These are phyloP conservation scores for Acorus gramineus DNA, from an alignment of 106 monocot species.

Conservation along the genomic window DNA sequence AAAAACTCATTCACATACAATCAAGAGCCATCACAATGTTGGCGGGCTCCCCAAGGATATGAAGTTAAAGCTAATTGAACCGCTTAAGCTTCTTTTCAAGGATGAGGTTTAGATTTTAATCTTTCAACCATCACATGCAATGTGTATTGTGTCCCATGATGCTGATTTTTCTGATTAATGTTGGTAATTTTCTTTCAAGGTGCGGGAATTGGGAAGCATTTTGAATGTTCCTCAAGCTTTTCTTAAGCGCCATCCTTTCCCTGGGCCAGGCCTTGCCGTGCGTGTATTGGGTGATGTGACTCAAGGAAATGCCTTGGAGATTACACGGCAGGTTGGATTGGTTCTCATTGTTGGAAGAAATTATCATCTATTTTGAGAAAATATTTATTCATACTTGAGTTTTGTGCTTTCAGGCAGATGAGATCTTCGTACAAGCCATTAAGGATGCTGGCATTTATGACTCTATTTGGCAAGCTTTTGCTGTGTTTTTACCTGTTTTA, in stretches of 20 bases:
- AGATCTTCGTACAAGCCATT: slow-evolving; percentile 93
- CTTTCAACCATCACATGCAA: background rate
- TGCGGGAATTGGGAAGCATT: slow-evolving; percentile 70
- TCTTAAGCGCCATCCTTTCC: slow-evolving; percentile 95
- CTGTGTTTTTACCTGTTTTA: slow-evolving; percentile 79
- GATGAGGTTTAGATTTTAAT: slow-evolving; percentile 55
- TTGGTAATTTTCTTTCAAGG: slow-evolving; percentile 29
- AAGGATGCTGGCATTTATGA: slow-evolving; percentile 96
- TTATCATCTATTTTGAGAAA: background rate
- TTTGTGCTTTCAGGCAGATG: slow-evolving; percentile 57
- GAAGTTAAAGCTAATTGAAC: slow-evolving; percentile 94
- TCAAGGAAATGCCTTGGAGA: slow-evolving; percentile 83
- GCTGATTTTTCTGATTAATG: background rate
- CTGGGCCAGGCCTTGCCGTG: slow-evolving; percentile 97
- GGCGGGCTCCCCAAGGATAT: slow-evolving; percentile 94
- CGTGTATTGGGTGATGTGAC: slow-evolving; percentile 93
- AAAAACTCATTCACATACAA: slow-evolving; percentile 88
- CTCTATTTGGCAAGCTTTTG: slow-evolving; percentile 97
- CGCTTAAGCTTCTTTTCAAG: slow-evolving; percentile 93
- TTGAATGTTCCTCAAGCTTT: slow-evolving; percentile 83
- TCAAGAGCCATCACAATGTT: slow-evolving; percentile 98
- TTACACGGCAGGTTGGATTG: slow-evolving; percentile 61
- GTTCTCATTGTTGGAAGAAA: background rate
- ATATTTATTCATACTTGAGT: background rate
- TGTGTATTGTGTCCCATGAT: background rate